Evolutionary conservation across 176 grass and related monocot genomes (phyloP).

Genomic region (Phoenix dactylifera): DNA sequence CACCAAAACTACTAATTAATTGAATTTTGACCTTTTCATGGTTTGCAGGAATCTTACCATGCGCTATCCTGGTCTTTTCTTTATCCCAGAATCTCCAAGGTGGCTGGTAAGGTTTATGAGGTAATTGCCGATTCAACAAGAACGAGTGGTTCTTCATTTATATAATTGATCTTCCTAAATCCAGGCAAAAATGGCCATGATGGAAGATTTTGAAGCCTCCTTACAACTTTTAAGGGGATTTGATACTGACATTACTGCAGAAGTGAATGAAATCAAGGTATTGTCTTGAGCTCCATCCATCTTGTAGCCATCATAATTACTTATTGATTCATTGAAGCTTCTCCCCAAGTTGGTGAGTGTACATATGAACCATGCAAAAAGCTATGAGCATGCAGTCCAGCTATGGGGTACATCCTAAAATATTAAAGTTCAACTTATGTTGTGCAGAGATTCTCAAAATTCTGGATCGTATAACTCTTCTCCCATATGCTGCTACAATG

Average conservation of each 20-base stretch:
- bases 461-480: too few relatives aligned
- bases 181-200: constrained; percentile 94
- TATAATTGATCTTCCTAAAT: background rate
- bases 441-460: constrained; percentile 72
- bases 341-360: too few relatives aligned
- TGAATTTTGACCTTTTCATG: too few relatives aligned
- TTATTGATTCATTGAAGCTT: too few relatives aligned
- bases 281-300: background rate
- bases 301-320: background rate
- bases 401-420: too few relatives aligned
- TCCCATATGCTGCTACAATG: too few relatives aligned
- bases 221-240: constrained; percentile 96
- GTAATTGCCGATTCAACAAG: background rate
- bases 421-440: background rate
- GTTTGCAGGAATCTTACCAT: constrained; percentile 63
- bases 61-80: constrained; percentile 74
- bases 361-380: too few relatives aligned
- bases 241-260: constrained; percentile 69
- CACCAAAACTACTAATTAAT: too few relatives aligned
- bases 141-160: background rate
- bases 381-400: too few relatives aligned
- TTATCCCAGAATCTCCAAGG: constrained; percentile 95
- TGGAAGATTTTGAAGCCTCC: constrained; percentile 72
- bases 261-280: constrained; percentile 96
- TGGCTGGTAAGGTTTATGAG: constrained; percentile 64